Evolutionary conservation across 2,329 filamentous ascomycete genomes (phyloP).

Genomic region (Scedosporium aurantiacum): DNA sequence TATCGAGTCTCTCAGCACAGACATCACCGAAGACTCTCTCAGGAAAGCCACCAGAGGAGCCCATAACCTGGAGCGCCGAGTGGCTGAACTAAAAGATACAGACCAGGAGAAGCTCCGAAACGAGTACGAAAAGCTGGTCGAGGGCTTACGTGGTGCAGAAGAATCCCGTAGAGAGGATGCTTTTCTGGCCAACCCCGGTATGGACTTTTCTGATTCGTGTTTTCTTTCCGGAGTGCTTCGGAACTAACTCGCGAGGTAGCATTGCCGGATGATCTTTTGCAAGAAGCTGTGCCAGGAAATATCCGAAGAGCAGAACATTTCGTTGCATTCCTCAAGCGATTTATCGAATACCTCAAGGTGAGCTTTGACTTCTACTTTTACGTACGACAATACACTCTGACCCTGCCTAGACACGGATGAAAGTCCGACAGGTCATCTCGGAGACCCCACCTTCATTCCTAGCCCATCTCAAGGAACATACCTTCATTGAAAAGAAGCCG

Average conservation of each 20-base stretch:
- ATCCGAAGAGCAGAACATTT: slow-evolving; percentile 95
- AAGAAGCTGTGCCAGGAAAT: slow-evolving; percentile 92
- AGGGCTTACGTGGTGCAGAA: slow-evolving; percentile 78
- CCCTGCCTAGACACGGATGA: slow-evolving; percentile 72
- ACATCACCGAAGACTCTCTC: slow-evolving; percentile 89
- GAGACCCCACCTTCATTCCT: slow-evolving; percentile 94
- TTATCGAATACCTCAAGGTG: slow-evolving; percentile 90
- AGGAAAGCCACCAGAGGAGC: slow-evolving; percentile 85
- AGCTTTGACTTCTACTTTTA: not conserved
- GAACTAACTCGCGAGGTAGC: slow-evolving; percentile 33
- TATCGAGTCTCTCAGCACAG: slow-evolving; percentile 93
- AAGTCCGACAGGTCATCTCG: slow-evolving; percentile 92
- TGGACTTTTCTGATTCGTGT: slow-evolving; percentile 4
- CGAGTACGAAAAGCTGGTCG: slow-evolving; percentile 90
- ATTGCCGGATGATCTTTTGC: slow-evolving; percentile 83
- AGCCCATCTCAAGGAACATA: slow-evolving; percentile 84
- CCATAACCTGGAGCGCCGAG: slow-evolving; percentile 80
- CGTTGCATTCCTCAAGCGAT: slow-evolving; percentile 84
- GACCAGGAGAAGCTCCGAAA: slow-evolving; percentile 90
- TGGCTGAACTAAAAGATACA: slow-evolving; percentile 88
- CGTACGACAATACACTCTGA: not conserved
- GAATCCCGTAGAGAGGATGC: slow-evolving; percentile 86
- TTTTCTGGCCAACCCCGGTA: slow-evolving; percentile 86
- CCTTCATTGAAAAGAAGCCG: slow-evolving; percentile 95
- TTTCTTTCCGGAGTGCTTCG: not conserved